Evolutionary conservation across 306 rosid species (phyloP), one percentile per base, ranked within the genome.

Genomic region (Rosa lucieae): DNA sequence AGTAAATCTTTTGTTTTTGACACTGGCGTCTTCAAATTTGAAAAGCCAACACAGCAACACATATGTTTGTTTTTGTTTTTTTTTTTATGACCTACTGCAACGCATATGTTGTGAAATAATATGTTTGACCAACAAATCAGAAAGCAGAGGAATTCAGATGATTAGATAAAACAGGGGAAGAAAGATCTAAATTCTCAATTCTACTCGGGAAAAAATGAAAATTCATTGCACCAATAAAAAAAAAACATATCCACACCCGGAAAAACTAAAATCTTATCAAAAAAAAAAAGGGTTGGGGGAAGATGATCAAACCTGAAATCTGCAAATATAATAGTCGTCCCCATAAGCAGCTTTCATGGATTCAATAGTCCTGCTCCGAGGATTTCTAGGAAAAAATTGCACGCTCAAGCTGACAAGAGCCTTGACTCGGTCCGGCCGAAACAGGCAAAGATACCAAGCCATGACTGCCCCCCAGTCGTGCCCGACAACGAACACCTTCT

Each of bases 401-500:
- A 86, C 91, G 40, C 97, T 92, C 84, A 88, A n/a, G 75, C 79
- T 92, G 49, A 94, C 87, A 43, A 92, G 47, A 56, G 94, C 97
- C 81, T 74, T 88, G 35, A 92, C 80, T 63, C 89, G 46, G 7
- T 94, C 92, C 0, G 97, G 97, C 21, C 97, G 88, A 72, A 84
- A 90, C 47, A 88, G 82, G 47, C 93, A 88, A 21, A 94, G 92
- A 12, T 46, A 49, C 97, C 97, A 94, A 39, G 94, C 92, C 0
- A 71, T 80, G 2, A 85, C 0, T 2, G 94, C 97, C 14, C 98
- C 98, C 98, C 94, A 92, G 58, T 94, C 98, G 76, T 92, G 98
- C 0, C 84, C 97, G 8, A 94, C 97, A 40, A 94, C 92, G 80
- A 88, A 92, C 77, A 94, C 97, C 79, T 89, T 87, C 62, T 89